phyloP scores from a whole-genome alignment of 2,329 filamentous ascomycete genomes.

The Monosporascus sp. region DNA sequence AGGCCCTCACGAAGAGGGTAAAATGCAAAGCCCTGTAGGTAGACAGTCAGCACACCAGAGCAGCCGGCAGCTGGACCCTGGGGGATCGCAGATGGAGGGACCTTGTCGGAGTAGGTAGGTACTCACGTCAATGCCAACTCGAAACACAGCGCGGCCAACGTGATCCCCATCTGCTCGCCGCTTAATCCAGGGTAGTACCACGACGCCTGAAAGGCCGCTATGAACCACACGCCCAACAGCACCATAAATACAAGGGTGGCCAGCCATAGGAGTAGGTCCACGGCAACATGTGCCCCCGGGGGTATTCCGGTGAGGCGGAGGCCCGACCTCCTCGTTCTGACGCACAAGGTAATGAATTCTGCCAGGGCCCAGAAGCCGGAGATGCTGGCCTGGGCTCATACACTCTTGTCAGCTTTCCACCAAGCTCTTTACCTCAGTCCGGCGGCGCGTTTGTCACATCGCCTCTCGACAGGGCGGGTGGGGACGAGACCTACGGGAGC shows the following conservation, averaged over 20 bases:
- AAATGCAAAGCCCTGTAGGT: not conserved
- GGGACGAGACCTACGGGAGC: not conserved
- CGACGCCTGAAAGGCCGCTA: fast-evolving
- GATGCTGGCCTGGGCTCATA: not conserved
- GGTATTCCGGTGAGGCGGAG: not conserved
- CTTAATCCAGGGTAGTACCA: not conserved
- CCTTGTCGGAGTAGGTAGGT: not conserved
- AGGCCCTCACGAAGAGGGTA: not conserved
- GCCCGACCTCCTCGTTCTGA: not conserved
- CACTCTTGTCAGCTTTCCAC: not conserved
- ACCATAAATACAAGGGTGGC: not conserved
- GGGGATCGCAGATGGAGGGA: not conserved
- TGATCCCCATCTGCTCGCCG: not conserved
- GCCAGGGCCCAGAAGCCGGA: not conserved
- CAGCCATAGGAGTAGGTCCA: not conserved
- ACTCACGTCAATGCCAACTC: not conserved
- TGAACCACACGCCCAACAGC: not conserved
- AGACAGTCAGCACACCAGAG: not conserved
- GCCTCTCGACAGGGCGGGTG: not conserved
- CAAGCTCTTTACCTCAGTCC: not conserved
- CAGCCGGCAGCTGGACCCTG: not conserved
- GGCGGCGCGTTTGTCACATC: not conserved
- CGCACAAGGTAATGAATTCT: not conserved
- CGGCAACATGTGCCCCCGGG: not conserved
- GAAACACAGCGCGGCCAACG: not conserved